Conservation (phyloP, 2,329 filamentous ascomycete genomes). For the Botryotinia calthae region DNA sequence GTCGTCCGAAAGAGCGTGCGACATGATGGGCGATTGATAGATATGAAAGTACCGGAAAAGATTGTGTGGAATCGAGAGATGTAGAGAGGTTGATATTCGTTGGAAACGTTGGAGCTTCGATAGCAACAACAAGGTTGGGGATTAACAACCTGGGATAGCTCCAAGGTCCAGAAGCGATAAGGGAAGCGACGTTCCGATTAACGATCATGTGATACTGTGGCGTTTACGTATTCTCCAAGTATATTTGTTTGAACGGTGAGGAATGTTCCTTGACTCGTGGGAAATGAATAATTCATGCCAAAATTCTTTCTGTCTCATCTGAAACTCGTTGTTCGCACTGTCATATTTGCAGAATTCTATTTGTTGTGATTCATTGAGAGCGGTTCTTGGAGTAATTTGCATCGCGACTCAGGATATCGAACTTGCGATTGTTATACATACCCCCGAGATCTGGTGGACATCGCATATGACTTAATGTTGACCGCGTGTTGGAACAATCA, state of each 20-base stretch:
- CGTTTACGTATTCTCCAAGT: background rate
- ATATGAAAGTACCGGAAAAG: slow-evolving; percentile 19
- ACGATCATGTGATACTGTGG: slow-evolving; percentile 28
- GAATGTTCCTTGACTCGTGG: slow-evolving; percentile 9
- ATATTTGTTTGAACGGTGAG: slow-evolving; percentile 7
- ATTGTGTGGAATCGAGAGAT: slow-evolving; percentile 17
- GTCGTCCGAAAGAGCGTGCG: slow-evolving; percentile 95
- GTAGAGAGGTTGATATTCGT: slow-evolving; percentile 22
- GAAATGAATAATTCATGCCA: slow-evolving; percentile 13
- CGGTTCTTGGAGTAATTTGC: slow-evolving; percentile 10
- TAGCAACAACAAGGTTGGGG: slow-evolving; percentile 19
- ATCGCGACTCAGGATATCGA: slow-evolving; percentile 18
- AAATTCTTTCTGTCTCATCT: slow-evolving; percentile 1
- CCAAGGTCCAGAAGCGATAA: slow-evolving; percentile 29
- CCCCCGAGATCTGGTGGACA: slow-evolving; percentile 15
- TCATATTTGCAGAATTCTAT: background rate
- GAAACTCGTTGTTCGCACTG: background rate
- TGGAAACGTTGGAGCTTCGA: slow-evolving; percentile 25
- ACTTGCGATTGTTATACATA: slow-evolving; percentile 8
- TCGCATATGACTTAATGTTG: slow-evolving; percentile 21
- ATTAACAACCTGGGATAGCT: slow-evolving; percentile 15
- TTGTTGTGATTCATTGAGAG: slow-evolving; percentile 7
- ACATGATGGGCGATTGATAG: slow-evolving; percentile 63
- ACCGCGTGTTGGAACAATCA: slow-evolving; percentile 17
- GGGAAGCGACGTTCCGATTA: slow-evolving; percentile 27